phyloP scores from a whole-genome alignment of 108 stramenopile species.

The Fragilariopsis cylindrus region DNA sequence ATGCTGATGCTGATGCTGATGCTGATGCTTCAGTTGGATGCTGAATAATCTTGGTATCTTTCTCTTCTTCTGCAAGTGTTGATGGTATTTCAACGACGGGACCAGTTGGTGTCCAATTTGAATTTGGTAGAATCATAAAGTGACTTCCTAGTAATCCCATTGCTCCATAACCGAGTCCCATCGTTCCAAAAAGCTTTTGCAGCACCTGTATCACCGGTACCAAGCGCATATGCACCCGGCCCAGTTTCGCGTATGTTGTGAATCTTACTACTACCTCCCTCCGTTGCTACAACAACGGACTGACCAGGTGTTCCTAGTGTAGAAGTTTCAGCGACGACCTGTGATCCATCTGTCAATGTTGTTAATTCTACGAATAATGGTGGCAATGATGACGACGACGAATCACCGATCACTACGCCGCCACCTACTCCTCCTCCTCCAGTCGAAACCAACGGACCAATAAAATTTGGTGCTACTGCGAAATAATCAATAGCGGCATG shows the following conservation, averaged over 20 bases:
- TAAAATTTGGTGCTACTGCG: constrained; percentile 53
- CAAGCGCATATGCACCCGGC: constrained; percentile 59
- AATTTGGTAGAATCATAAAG: constrained; percentile 57
- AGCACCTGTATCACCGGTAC: constrained; percentile 64
- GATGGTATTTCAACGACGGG: neutral
- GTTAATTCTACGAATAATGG: constrained; percentile 32
- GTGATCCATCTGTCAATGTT: constrained; percentile 53
- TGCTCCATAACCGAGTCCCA: constrained; percentile 49
- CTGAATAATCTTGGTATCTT: too few relatives aligned
- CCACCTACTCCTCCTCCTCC: constrained; percentile 5
- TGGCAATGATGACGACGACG: neutral
- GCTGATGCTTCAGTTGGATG: too few relatives aligned
- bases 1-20: too few relatives aligned
- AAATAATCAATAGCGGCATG: constrained; percentile 61
- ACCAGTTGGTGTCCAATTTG: constrained; percentile 43
- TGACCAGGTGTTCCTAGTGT: constrained; percentile 42
- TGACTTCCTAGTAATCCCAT: constrained; percentile 44
- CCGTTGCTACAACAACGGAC: constrained; percentile 60
- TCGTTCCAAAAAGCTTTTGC: constrained; percentile 51
- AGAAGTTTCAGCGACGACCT: constrained; percentile 43
- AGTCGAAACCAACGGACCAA: constrained; percentile 28
- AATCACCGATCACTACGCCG: constrained; percentile 9
- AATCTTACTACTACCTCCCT: constrained; percentile 43
- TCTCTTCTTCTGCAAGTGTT: too few relatives aligned
- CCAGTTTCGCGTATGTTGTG: constrained; percentile 6